These are phyloP conservation scores for Talaromyces sp. DNA, from an alignment of 2,329 filamentous ascomycete genomes.

Conservation along the genomic window DNA sequence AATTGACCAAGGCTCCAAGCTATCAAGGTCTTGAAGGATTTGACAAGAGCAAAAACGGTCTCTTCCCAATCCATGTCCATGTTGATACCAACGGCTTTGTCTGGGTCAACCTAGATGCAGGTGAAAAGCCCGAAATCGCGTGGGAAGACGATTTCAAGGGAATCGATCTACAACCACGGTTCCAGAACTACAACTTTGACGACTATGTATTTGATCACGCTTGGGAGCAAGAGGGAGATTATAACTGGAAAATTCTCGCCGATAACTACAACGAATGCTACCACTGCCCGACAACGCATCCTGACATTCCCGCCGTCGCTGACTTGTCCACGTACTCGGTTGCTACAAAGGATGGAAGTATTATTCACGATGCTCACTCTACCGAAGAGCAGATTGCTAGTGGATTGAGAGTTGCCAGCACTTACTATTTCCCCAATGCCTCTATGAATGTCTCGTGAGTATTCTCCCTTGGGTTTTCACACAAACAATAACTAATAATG, in stretches of 20 bases:
- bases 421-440: constrained; percentile 31
- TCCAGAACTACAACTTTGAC: constrained; percentile 44
- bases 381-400: constrained; percentile 43
- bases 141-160: constrained; percentile 50
- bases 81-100: constrained; percentile 51
- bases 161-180: constrained; percentile 42
- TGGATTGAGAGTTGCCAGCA: constrained; percentile 35
- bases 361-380: constrained; percentile 43
- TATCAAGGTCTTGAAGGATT: constrained; percentile 53
- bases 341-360: constrained; percentile 42
- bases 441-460: constrained; percentile 28
- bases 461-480: too few species aligned
- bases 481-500: too few species aligned
- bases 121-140: constrained; percentile 39
- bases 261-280: constrained; percentile 58
- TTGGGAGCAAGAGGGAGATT: constrained; percentile 52
- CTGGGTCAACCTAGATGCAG: constrained; percentile 53
- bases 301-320: constrained; percentile 30
- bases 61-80: constrained; percentile 50
- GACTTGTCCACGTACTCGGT: constrained; percentile 51
- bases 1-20: constrained; percentile 53
- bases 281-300: constrained; percentile 20
- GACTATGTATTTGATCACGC: constrained; percentile 53
- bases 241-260: constrained; percentile 56
- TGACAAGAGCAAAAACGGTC: constrained; percentile 48